Base-by-base conservation (phyloP, 1,284 basidiomycete genomes). In the Ceratobasidium papillatum region DNA sequence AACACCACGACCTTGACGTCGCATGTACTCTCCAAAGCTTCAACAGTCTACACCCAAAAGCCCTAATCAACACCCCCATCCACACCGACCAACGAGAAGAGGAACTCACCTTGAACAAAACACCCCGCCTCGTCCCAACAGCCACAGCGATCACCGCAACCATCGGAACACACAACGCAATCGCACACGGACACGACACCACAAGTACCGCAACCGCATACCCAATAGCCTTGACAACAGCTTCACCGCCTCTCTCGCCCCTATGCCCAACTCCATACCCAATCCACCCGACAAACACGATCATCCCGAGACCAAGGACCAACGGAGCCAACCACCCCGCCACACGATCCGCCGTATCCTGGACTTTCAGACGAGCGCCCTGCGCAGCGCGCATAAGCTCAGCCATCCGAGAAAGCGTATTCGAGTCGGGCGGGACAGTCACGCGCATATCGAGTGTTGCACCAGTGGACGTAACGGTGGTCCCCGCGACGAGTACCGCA, bases 101-200 rank as follows among this genome's bases (percentile, higher is more conserved):
- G 17, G 22, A 32, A 34, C 74, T 12, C 0, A 75, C 74, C 74
- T 75, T 75, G 68, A 75, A 75, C n/a, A 75, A 32, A 12, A 75
- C 66, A 25, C 74, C 74, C 12, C 38, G 52, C 52, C 51, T 76
- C 19, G 66, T 73, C 17, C 61, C 68, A 17, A 69, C 52, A 9
- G 74, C 68, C 2, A 71, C 69, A 36, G 74, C 43, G 22, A 72
- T 65, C 27, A 51, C 73, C 1, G 41, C 65, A 12, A 83, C 82
- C 82, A 84, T 62, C 58, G 58, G 69, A 1, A 72, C 69, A 52
- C 58, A 62, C 41, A 72, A 80, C 11, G 82, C 82, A 25, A 86
- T 78, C 11, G 84, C 84, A 77, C 84, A 86, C 2, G 84, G 84
- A 77, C 85, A 85, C 5, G 82, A 83, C 47, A 85, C 81, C 0